Conservation (phyloP, 2,329 filamentous ascomycete species). For the Cladosporium oxysporum region DNA sequence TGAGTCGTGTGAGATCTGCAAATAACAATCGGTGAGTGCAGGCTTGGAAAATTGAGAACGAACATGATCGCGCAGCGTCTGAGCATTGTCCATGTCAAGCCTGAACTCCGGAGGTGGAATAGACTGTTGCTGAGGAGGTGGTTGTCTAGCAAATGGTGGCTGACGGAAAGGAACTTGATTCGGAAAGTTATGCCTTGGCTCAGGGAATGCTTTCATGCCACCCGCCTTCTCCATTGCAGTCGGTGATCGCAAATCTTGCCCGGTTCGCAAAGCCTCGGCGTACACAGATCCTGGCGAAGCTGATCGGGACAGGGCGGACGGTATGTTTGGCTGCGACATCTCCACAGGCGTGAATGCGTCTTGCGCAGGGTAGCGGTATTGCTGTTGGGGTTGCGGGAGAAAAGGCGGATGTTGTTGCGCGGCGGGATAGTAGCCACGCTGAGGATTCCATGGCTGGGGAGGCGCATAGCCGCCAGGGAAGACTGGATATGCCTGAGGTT, state of each 20-base stretch:
- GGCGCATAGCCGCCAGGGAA: conserved; percentile 21
- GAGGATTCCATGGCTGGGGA: conserved; percentile 22
- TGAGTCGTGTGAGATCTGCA: conserved; percentile 33
- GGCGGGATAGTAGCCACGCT: conserved; percentile 23
- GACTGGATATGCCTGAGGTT: conserved; percentile 21
- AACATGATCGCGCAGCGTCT: conserved; percentile 34
- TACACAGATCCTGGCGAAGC: conserved; percentile 15
- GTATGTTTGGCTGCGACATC: neutral
- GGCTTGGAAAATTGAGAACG: conserved; percentile 31
- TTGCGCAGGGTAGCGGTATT: conserved; percentile 31
- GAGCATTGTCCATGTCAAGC: conserved; percentile 31
- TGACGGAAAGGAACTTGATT: conserved; percentile 15
- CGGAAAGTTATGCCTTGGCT: neutral
- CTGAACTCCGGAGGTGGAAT: conserved; percentile 27
- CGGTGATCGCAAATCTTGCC: conserved; percentile 10
- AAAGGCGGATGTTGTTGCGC: conserved; percentile 5
- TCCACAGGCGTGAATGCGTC: conserved; percentile 29
- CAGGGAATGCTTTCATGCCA: neutral
- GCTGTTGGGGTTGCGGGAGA: conserved; percentile 15
- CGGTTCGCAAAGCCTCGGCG: conserved; percentile 1
- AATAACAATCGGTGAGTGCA: conserved; percentile 34
- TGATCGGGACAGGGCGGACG: conserved; percentile 11
- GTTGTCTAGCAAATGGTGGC: conserved; percentile 5
- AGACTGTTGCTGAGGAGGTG: conserved; percentile 8
- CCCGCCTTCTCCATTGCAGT: neutral